Evolutionary conservation across 352 stramenopile genomes (phyloP), one percentile per base, ranked within the genome.

Genomic region (Phytophthora palmivora): DNA sequence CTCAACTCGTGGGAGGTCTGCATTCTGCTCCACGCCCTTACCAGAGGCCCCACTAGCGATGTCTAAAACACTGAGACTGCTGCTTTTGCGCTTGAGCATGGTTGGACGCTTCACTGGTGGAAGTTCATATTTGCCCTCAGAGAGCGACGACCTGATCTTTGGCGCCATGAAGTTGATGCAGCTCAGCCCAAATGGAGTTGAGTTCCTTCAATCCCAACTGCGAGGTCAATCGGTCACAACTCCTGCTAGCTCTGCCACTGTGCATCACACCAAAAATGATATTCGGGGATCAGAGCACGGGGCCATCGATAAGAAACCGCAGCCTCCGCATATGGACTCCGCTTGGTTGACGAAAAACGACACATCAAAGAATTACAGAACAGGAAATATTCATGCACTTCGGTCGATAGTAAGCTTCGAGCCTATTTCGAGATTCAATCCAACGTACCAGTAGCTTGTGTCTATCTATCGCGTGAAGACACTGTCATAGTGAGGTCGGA

Each of bases 401-500:
- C 14, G 18, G 30, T 53, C 36, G 43, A 38, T 55, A 19, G 46
- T 37, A 36, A 61, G 22, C 34, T 69, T 28, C 16, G n/a, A 52
- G 22, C 15, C 52, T 58, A 58, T 64, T 53, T 57, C 46, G 30
- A 45, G 26, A 56, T 36, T 10, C 30, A 34, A 15, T 59, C 26
- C 33, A 43, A 53, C 43, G 46, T 53, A 46, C 33, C 44, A 15
- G 4, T 28, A 30, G 15, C n/a, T 18, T 15, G 39, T 33, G 16
- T 43, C 26, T 11, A 51, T 45, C 39, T 87, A 87, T 38, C 70
- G 78, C 18, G 76, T 80, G 44, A 89, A 92, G 3, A 90, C 72
- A 48, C 65, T 90, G 58, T 92, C 83, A 50, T 89, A 84, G 32
- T 87, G 80, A 42, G 79, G 80, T 19, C 77, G 74, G 37, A 80